These are phyloP conservation scores for Coriaria nepalensis DNA, from an alignment of 306 rosid genomes.

Conservation along the genomic window DNA sequence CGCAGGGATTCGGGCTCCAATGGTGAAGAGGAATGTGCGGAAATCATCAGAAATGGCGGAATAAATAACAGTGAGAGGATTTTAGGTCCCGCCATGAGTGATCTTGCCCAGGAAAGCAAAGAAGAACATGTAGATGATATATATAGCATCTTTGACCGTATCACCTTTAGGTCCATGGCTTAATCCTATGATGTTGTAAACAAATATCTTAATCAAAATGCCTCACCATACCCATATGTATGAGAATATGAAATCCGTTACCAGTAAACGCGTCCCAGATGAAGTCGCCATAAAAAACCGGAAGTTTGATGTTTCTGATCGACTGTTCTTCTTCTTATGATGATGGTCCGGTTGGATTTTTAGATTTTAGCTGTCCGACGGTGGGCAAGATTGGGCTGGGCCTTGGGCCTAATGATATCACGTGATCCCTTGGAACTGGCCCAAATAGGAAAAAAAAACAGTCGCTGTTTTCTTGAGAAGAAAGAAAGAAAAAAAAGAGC, in stretches of 20 bases:
- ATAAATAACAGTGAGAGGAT: conserved; percentile 53
- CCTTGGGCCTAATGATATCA: no score
- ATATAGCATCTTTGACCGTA: conserved; percentile 18
- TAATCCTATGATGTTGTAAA: conserved; percentile 19
- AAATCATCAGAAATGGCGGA: conserved; percentile 40
- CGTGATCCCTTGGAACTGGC: conserved; percentile 21
- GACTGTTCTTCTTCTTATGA: no score
- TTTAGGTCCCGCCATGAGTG: conserved; percentile 54
- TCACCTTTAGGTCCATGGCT: conserved; percentile 22
- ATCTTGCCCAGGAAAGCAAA: conserved; percentile 34
- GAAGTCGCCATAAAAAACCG: no score
- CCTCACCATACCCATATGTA: conserved; percentile 72
- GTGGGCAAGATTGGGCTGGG: no score
- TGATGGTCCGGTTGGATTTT: no score
- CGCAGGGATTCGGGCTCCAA: conserved; percentile 54
- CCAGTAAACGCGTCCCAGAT: conserved; percentile 14
- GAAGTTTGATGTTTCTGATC: no score
- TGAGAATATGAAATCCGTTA: conserved; percentile 46
- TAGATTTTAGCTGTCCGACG: no score
- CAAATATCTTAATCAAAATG: conserved; percentile 27
- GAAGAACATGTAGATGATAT: conserved; percentile 39
- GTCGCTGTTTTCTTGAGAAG: conserved; percentile 11
- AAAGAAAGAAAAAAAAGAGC: conserved; percentile 6
- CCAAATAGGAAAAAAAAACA: no score
- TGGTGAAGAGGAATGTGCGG: conserved; percentile 29